These are phyloP conservation scores for Dionaea muscipula DNA, from an alignment of 179 eudicot genomes.

Conservation along the genomic window DNA sequence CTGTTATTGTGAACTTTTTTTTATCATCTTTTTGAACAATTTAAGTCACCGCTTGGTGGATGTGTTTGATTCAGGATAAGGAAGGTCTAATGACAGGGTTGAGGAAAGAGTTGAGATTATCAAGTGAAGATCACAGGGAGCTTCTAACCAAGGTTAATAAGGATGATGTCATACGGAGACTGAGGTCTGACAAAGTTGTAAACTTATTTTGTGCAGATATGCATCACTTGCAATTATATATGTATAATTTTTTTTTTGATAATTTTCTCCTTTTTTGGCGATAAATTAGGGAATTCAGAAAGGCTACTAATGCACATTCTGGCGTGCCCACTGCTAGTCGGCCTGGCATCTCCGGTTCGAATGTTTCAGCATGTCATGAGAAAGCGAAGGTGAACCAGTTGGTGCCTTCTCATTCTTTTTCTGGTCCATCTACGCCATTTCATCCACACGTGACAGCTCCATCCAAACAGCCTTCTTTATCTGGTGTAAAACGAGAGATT, in stretches of 20 bases:
- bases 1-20: conserved; percentile 1
- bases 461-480: conserved; percentile 44
- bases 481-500: conserved; percentile 43
- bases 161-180: conserved; percentile 43
- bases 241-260: too few relatives aligned
- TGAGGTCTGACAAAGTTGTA: conserved; percentile 38
- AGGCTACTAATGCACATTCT: conserved; percentile 33
- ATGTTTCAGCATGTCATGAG: conserved; percentile 47
- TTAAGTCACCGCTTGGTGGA: conserved; percentile 20
- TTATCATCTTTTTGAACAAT: conserved; percentile 15
- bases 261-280: too few relatives aligned
- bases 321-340: conserved; percentile 27
- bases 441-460: conserved; percentile 25
- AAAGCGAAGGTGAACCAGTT: conserved; percentile 34
- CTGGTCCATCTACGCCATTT: conserved; percentile 35
- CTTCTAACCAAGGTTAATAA: conserved; percentile 51
- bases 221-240: too few relatives aligned
- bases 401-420: conserved; percentile 36
- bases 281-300: conserved; percentile 71
- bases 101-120: conserved; percentile 59
- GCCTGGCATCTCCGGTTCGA: conserved; percentile 32
- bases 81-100: conserved; percentile 66
- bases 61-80: conserved; percentile 50
- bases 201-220: neutral
- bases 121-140: conserved; percentile 71